Evolutionary conservation across 345 rosid species (phyloP).

Genomic region (Populus deltoides): DNA sequence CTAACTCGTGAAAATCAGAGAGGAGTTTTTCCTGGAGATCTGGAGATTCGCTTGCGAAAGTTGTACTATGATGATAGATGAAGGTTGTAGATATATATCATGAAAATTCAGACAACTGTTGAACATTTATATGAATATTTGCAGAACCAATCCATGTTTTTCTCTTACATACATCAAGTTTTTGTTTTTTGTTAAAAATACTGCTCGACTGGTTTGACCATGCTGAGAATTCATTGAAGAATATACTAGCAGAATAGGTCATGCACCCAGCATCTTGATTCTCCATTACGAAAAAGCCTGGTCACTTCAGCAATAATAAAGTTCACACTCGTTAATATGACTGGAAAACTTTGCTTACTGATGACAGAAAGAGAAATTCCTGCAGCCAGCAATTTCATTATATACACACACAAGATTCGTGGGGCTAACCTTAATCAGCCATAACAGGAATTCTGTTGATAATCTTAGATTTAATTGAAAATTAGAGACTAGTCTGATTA

Average conservation of each 20-base stretch:
- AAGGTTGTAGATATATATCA: neutral
- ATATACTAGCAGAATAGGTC: neutral
- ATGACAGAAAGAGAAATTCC: no score
- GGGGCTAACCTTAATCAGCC: neutral
- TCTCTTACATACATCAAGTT: neutral
- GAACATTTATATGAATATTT: neutral
- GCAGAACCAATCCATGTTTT: neutral
- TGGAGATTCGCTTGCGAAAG: neutral
- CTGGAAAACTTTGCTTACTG: no score
- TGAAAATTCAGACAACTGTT: neutral
- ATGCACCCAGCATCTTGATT: neutral
- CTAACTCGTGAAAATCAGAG: neutral
- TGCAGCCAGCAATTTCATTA: no score
- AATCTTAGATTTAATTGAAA: neutral
- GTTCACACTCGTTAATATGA: neutral
- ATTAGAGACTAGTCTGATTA: conserved; percentile 7
- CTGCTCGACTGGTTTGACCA: neutral
- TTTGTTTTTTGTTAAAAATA: neutral
- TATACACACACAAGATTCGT: no score
- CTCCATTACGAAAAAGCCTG: neutral
- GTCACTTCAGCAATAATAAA: neutral
- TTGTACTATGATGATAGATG: neutral
- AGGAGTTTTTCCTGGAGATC: neutral
- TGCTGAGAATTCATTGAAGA: neutral
- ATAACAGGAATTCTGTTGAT: neutral